Evolutionary conservation across 441 rosid genomes (phyloP).

Genomic region (Sinapis alba): DNA sequence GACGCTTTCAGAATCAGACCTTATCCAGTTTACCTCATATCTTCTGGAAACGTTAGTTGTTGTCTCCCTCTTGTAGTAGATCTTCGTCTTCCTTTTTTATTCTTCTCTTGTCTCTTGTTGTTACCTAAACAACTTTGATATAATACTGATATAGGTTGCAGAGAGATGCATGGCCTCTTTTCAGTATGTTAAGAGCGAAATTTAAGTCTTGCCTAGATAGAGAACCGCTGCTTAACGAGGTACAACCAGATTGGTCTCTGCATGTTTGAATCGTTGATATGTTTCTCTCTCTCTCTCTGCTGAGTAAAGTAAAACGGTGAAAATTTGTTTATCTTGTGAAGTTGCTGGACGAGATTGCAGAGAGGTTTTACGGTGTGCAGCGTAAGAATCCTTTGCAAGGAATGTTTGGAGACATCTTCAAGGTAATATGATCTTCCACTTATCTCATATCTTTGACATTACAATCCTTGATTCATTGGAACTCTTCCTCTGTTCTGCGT

Average conservation of each 20-base stretch:
- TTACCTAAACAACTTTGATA: conserved; percentile 12
- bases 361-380: conserved; percentile 78
- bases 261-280: not conserved
- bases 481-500: conserved; percentile 8
- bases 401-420: conserved; percentile 88
- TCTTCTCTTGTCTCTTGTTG: not conserved
- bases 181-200: conserved; percentile 76
- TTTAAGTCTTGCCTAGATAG: conserved; percentile 75
- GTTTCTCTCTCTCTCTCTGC: not conserved
- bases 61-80: conserved; percentile 35
- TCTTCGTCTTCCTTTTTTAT: conserved; percentile 11
- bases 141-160: conserved; percentile 62
- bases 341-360: conserved; percentile 86
- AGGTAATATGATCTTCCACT: conserved; percentile 45
- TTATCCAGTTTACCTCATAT: conserved; percentile 63
- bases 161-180: conserved; percentile 92
- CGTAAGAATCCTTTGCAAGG: conserved; percentile 91
- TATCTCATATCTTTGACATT: conserved; percentile 19
- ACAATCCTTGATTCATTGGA: not conserved
- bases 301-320: conserved; percentile 4
- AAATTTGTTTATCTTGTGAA: conserved; percentile 37
- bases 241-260: conserved; percentile 23
- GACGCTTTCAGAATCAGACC: conserved; percentile 63
- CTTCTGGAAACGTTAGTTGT: conserved; percentile 86
- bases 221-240: conserved; percentile 84